Evolutionary conservation across 306 rosid species (phyloP), one percentile per base, ranked within the genome.

Genomic region (Ormosia semicastrata): DNA sequence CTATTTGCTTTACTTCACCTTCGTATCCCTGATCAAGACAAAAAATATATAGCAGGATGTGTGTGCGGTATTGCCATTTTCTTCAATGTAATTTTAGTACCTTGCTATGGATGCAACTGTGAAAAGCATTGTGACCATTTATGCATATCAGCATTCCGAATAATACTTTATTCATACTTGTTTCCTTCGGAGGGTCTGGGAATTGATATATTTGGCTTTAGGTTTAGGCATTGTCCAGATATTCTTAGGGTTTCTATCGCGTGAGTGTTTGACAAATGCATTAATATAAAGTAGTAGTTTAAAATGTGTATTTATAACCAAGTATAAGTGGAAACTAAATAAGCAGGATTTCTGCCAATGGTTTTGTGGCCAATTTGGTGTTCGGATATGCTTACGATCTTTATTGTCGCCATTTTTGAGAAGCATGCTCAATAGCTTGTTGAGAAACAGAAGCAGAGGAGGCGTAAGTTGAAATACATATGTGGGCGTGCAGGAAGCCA

Each of bases 81-180:
- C 12, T 37, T 43, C 17, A 2, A 12, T 82, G 75, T 67, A 75
- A 60, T 41, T 14, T 56, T 76, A 58, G 53, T 69, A 59, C 52
- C 71, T 71, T 62, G 39, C 41, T 67, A 44, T 75, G 78, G 32
- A 79, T 14, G 15, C 69, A 49, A 75, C 54, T 58, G 47, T 7
- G 58, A 59, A 70, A 43, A 40, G 13, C 39, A 58, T 57, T 29
- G 39, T 32, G 77, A 36, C 64, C 66, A 29, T 54, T 54, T 41
- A 66, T 85, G 80, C 76, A 30, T 36, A 46, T 54, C 56, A 71
- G 17, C 17, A 64, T 46, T 70, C 47, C n/a, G 43, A 71, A 29
- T 71, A 70, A 36, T 17, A 24, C 41, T 9, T 24, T 40, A 5
- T 15, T 37, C 34, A 2, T 11, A 9, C 30, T 0, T 66, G 24